Base-by-base conservation (phyloP, 495 filamentous ascomycete genomes). In the Aspergillus kassunensis region DNA sequence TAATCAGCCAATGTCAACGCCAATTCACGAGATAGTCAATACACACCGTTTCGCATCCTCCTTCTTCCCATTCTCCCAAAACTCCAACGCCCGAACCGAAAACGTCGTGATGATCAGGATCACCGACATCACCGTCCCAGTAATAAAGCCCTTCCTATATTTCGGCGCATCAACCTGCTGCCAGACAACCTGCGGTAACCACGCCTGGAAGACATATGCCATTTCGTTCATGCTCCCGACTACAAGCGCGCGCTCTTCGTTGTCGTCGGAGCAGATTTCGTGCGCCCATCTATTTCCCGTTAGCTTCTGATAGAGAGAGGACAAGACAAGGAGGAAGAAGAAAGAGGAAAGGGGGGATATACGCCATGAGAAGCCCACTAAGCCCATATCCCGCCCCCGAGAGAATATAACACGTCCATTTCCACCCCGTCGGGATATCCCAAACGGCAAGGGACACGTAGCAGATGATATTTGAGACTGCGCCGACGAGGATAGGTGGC, bases 401-500 rank as follows among this genome's bases (percentile, higher is more conserved):
- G 25, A 70, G 56, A 23, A 75, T 72, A 30, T 64, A 76, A 39
- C 72, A 76, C 10, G 66, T 54, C 72, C 71, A 76, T 46, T 68
- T 69, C 70, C 69, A 74, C 16, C 67, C 66, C 4, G 53, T 51
- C 2, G 76, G 74, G 43, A 80, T 71, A 43, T 75, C 57, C 76
- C 73, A 78, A 15, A 77, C 59, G 0, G 72, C 62, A 0, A 72
- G 54, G 3, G 69, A 71, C 19, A 63, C 56, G 46, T 68, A 69
- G 43, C 64, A 44, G 21, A 45, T 25, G 16, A 51, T 51, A n/a
- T 51, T 51, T 29, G 29, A 21, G 37, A 63, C 75, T 44, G 60
- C 82, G 39, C 59, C 81, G 60, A 73, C 74, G 60, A 72, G 65
- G 64, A 66, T 74, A 12, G 80, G 73, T 15, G 79, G 80, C 80